Evolutionary conservation across 1,284 basidiomycete species (phyloP), one percentile per base, ranked within the genome.

Genomic region (Phenoliferia sp.): DNA sequence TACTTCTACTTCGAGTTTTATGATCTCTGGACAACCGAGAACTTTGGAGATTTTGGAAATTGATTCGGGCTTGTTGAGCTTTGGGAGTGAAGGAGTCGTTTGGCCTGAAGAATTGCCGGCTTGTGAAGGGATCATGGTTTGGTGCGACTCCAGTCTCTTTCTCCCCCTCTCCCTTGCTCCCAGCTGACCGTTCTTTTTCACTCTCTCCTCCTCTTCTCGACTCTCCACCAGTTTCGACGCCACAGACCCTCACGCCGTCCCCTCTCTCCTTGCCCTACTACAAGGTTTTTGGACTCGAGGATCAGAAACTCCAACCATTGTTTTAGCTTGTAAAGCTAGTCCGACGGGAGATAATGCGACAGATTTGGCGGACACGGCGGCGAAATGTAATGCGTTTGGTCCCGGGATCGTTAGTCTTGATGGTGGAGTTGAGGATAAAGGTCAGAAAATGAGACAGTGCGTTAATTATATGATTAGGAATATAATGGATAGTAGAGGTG

Each of bases 251-350:
- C 28, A 63, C 16, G 73, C 76, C 1, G 58, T 76, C 2, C 61
- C 65, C 3, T 35, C 67, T 0, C 70, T 78, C 28, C 58, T 67
- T 3, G 59, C 55, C 3, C 69, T 77, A 17, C 72, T 78, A 5
- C 64, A 74, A 32, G 73, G 73, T 5, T 77, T 77, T 64, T 78
- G 76, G 76, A 75, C 71, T 9, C 65, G 76, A 19, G 77, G 76
- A 4, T 69, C 69, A 9, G 70, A 70, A 29, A 61, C 69, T 9
- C 70, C 70, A 3, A 64, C 77, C 36, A 75, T 78, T 61, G 77
- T 77, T 6, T 67, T 77, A 32, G 77, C 76, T 0, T 77, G 76
- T 62, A 77, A 78, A 50, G 76, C 76, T 19, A n/a, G 56, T 15
- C 56, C 66, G 28, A 67, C 72, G 17, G 63, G 31, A 15, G 57